Conservation (phyloP, 2,329 filamentous ascomycete species). For the Ophiobolus disseminans region DNA sequence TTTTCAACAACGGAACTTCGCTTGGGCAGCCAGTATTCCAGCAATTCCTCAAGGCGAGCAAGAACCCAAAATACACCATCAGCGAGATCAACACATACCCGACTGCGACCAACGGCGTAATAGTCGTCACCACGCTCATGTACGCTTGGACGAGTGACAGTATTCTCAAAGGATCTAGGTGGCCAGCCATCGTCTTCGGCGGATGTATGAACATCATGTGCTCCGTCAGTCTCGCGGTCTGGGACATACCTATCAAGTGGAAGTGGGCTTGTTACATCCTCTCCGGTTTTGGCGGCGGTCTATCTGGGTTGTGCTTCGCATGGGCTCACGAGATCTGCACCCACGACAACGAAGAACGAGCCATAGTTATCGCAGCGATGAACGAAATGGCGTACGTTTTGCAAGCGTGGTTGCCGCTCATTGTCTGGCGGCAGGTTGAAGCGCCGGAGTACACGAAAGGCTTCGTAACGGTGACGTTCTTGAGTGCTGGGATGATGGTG, state of each 20-base stretch:
- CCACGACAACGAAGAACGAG: slow-evolving; percentile 68
- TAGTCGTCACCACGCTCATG: slow-evolving; percentile 65
- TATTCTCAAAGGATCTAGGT: slow-evolving; percentile 64
- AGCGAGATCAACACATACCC: slow-evolving; percentile 64
- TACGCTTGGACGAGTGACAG: slow-evolving; percentile 73
- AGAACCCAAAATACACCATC: slow-evolving; percentile 54
- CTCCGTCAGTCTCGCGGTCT: slow-evolving; percentile 56
- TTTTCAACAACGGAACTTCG: slow-evolving; percentile 67
- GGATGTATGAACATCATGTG: slow-evolving; percentile 52
- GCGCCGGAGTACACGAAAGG: slow-evolving; percentile 68
- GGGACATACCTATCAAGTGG: slow-evolving; percentile 59
- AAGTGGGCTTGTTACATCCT: slow-evolving; percentile 70
- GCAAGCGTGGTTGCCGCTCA: slow-evolving; percentile 71
- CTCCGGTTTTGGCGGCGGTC: slow-evolving; percentile 55
- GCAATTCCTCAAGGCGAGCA: slow-evolving; percentile 54
- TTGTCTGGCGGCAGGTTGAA: slow-evolving; percentile 71
- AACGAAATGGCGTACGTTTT: slow-evolving; percentile 74
- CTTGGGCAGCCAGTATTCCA: slow-evolving; percentile 63
- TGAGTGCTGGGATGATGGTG: slow-evolving; percentile 53
- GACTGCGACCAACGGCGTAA: slow-evolving; percentile 59
- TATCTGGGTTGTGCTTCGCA: slow-evolving; percentile 60
- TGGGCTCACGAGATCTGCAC: slow-evolving; percentile 65
- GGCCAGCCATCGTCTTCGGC: slow-evolving; percentile 69
- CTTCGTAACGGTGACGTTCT: slow-evolving; percentile 56
- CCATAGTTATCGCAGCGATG: slow-evolving; percentile 70